Base-by-base conservation (phyloP, 129 eudicot species). In the Flaveria trinervia region DNA sequence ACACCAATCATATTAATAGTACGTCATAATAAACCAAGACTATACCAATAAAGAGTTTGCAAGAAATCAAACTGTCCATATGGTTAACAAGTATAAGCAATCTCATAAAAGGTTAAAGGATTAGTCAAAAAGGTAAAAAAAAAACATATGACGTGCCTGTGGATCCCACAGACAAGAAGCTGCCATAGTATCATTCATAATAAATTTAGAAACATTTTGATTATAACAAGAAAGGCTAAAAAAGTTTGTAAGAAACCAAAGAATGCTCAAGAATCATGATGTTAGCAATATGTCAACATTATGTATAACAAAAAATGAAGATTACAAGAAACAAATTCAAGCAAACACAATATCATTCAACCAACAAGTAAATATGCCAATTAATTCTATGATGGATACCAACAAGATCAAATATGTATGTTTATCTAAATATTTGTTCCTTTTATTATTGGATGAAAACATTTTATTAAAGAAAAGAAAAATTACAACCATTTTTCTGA, bases 191-290 rank as follows among this genome's bases (percentile, higher is more conserved):
- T 11, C 26, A 67, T 67, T 67, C 54, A 43, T 1, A 23, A 49
- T 44, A 44, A 44, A 7, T 3, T 44, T 67, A 26, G 44, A 71
- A 50, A 15, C 39, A 70, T 64, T 70, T 28, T 17, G 77, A 78
- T 70, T 28, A 49, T 61, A 61, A 71, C 82, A 79, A 70, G 57
- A 71, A 60, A 71, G 77, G 5, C 41, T 36, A 7, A 5, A 36
- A 36, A 5, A 71, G 82, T 79, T 79, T 79, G 56, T 71, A 79
- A 13, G 72, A 71, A 49, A 39, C 65, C 66, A 79, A 79, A 71
- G 20, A 70, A 71, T 78, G 18, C 7, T 45, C 51, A 33, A 15
- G n/a, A 78, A 3, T 45, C 51, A 33, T 23, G n/a, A 78, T 26
- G 82, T 26, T 9, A 50, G 55, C 55, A 50, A 50, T 50, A 50